Conservation (phyloP, 192 early-diverging fungal species). For the Backusella macrospora region DNA sequence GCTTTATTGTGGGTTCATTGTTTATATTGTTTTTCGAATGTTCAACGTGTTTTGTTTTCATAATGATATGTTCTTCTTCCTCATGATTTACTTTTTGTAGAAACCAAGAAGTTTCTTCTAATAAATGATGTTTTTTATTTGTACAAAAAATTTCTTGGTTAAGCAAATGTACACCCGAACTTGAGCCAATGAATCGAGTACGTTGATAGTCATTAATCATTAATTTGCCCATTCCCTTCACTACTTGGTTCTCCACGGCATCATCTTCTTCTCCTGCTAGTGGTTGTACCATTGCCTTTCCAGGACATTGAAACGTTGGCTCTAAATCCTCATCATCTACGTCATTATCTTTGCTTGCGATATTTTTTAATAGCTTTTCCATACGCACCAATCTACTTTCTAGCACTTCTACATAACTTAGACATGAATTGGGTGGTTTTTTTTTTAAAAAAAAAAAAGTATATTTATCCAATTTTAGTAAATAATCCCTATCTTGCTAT, state of each 20-base stretch:
- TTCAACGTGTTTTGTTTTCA: slow-evolving; percentile 25
- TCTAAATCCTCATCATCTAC: neutral
- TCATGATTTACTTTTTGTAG: slow-evolving; percentile 46
- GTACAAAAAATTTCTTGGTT: slow-evolving; percentile 45
- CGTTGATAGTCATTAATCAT: slow-evolving; percentile 66
- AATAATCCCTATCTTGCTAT: too few species aligned
- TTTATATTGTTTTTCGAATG: neutral
- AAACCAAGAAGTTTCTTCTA: slow-evolving; percentile 44
- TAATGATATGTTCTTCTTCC: slow-evolving; percentile 33
- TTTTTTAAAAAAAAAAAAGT: neutral
- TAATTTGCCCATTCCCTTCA: slow-evolving; percentile 53
- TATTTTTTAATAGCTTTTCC: slow-evolving; percentile 64
- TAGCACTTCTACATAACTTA: slow-evolving; percentile 64
- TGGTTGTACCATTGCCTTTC: neutral
- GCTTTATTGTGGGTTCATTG: neutral
- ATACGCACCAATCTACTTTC: slow-evolving; percentile 71
- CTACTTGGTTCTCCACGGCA: slow-evolving; percentile 35
- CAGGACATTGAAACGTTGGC: neutral
- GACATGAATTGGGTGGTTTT: neutral
- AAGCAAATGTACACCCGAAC: slow-evolving; percentile 73
- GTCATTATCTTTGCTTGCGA: slow-evolving; percentile 42
- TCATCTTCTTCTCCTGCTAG: neutral
- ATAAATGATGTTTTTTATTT: slow-evolving; percentile 37
- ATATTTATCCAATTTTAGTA: neutral
- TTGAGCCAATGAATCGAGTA: slow-evolving; percentile 71